phyloP scores from a whole-genome alignment of 2,329 filamentous ascomycete genomes.

The Alternaria burnsii region DNA sequence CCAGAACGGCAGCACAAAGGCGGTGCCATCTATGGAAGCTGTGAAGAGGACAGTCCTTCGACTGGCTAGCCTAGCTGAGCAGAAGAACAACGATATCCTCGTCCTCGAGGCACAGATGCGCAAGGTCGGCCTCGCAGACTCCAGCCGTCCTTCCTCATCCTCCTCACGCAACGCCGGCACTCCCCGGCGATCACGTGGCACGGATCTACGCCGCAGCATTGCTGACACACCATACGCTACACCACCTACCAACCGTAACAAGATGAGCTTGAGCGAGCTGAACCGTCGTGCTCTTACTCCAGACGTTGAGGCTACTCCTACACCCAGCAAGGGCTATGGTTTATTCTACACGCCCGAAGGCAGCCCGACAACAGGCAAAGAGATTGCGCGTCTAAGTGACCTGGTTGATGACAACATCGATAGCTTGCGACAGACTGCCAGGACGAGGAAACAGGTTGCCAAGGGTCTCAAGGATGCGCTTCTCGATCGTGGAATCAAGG shows the following conservation, averaged over 20 bases:
- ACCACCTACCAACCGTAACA: constrained; percentile 47
- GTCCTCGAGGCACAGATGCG: constrained; percentile 88
- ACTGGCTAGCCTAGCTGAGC: constrained; percentile 92
- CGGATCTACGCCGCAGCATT: constrained; percentile 25
- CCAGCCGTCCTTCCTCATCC: constrained; percentile 35
- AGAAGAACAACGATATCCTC: constrained; percentile 88
- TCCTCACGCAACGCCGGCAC: constrained; percentile 28
- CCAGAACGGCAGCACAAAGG: constrained; percentile 55
- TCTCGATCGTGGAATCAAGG: constrained; percentile 43
- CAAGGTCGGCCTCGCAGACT: constrained; percentile 60
- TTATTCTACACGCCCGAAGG: constrained; percentile 48
- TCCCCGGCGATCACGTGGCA: constrained; percentile 27
- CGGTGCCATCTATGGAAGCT: constrained; percentile 85
- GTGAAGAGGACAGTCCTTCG: constrained; percentile 90
- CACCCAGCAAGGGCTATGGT: constrained; percentile 42
- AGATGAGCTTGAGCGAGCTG: constrained; percentile 42
- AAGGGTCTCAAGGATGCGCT: constrained; percentile 50
- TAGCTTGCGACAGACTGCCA: constrained; percentile 44
- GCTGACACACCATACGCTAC: constrained; percentile 47
- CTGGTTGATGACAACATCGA: constrained; percentile 54
- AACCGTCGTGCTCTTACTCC: constrained; percentile 43
- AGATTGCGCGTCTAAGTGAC: constrained; percentile 48
- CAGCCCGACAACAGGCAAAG: constrained; percentile 31
- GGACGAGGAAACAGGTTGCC: constrained; percentile 51
- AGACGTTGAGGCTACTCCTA: constrained; percentile 38